A percentile compares a stretch with the other conserved stretches of the same genome.
Conservation (phyloP, 2,329 filamentous ascomycete genomes). For the Aspergillus pseudonomiae region DNA sequence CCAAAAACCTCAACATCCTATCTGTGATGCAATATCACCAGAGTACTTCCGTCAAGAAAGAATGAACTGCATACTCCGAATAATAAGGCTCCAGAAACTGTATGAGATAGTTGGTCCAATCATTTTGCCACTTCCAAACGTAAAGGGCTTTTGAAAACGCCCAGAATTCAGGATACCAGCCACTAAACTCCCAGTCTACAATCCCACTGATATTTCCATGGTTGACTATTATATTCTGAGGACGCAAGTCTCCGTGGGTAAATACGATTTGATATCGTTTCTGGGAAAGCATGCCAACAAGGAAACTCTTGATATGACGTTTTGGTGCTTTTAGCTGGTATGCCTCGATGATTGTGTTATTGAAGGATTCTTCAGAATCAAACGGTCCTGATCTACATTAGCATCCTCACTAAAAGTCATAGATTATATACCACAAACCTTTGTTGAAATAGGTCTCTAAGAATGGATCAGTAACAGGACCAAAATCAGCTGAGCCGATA, state of each 20-base stretch:
- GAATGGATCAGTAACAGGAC: conserved; percentile 18
- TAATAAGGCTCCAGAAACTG: not conserved
- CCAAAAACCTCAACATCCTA: too few relatives aligned
- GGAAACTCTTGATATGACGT: conserved; percentile 20
- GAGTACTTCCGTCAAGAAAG: not conserved
- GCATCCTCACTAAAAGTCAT: not conserved
- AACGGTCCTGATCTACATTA: conserved; percentile 23
- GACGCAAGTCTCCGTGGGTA: not conserved
- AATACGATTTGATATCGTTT: conserved; percentile 25
- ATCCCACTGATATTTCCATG: not conserved
- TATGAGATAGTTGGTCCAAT: not conserved
- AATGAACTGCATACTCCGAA: not conserved
- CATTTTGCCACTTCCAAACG: conserved; percentile 1
- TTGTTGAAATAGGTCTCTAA: conserved; percentile 8
- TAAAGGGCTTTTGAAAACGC: not conserved
- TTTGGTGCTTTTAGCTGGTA: conserved; percentile 19
- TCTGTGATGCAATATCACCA: not conserved
- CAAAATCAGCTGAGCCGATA: conserved; percentile 19
- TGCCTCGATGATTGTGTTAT: conserved; percentile 26
- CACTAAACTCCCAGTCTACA: not conserved
- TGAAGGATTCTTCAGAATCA: conserved; percentile 28
- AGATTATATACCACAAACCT: conserved; percentile 9
- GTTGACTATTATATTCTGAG: not conserved
- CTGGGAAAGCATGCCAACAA: conserved; percentile 18
- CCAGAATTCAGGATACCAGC: conserved; percentile 1